Evolutionary conservation across 805 yeast genomes (phyloP), one percentile per base, ranked within the genome.

Genomic region (Peterozyma toletana): DNA sequence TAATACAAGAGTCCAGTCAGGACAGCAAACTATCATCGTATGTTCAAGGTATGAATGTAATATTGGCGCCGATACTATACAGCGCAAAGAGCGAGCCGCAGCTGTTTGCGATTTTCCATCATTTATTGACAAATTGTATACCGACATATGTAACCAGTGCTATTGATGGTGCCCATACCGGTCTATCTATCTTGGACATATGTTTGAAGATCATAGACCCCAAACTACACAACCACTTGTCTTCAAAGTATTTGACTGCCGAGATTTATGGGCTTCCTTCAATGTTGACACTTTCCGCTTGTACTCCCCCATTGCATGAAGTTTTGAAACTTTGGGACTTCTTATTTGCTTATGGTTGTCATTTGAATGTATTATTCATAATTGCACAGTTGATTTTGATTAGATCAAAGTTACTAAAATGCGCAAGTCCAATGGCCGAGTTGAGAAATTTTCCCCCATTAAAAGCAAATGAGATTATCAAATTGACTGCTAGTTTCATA

Each of bases 41-140:
- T 56, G 96, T 89, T n/a, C 96, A 89, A 58, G 96, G 96, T 2
- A 78, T 90, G 83, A 89, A 89, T 57, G 88, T 89, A 0, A 60
- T 89, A 17, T 73, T 84, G 18, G 96, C 96, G 0, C 96, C 96
- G 1, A 75, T 89, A 44, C 73, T 88, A 14, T 89, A 77, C 57
- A 72, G 84, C 1, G 73, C 84, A 52, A 79, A 81, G 36, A 77
- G 88, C 33, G 97, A 89, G 58, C 89, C 96, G 0, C 87, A 88
- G 62, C 93, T 96, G 2, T 88, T 80, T 57, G 77, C 84, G 10
- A 48, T 90, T 33, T 78, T 87, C 51, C 79, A 80, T 41, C 71
- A 74, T 17, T 62, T 89, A 35, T 63, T 89, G 39, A 72, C 75
- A 3, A 62, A 67, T 30, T 79, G 80, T 51, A 81, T 90, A 39